A percentile compares a stretch with the other conserved stretches of the same genome.
These are phyloP conservation scores for Corchorus olitorius DNA, from an alignment of 345 rosid genomes.

Conservation along the genomic window DNA sequence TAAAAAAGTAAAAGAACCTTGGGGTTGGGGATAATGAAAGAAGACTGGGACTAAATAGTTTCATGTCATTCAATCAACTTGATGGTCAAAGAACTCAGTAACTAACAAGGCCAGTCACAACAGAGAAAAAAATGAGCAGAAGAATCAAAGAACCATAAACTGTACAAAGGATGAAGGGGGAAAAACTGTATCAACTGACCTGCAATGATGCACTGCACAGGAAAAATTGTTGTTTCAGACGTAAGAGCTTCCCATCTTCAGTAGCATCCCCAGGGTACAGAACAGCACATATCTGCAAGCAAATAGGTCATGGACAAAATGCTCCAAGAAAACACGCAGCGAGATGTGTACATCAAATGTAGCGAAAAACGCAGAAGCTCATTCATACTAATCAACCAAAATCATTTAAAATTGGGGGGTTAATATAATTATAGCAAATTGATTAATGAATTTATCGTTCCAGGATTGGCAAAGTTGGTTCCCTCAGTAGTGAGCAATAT, in stretches of 20 bases:
- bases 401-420: background rate
- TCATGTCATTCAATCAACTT: background rate
- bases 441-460: constrained; percentile 8
- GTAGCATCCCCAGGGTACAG: constrained; percentile 98
- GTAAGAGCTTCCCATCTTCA: constrained; percentile 90
- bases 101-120: background rate
- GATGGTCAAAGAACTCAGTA: background rate
- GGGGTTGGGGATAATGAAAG: background rate
- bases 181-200: constrained; percentile 43
- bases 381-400: background rate
- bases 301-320: background rate
- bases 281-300: constrained; percentile 85
- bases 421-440: constrained; percentile 1
- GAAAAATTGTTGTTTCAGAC: constrained; percentile 94
- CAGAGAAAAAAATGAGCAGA: background rate
- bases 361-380: background rate
- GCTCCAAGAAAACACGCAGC: constrained; percentile 17
- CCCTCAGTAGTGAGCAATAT: background rate
- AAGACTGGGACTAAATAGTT: background rate
- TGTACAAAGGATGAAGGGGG: background rate
- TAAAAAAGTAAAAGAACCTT: background rate
- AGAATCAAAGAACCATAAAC: background rate
- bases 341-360: background rate
- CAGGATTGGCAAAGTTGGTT: background rate
- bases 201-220: constrained; percentile 99